phyloP scores from a whole-genome alignment of 2,329 filamentous ascomycete species.

The Lithohypha guttulata region DNA sequence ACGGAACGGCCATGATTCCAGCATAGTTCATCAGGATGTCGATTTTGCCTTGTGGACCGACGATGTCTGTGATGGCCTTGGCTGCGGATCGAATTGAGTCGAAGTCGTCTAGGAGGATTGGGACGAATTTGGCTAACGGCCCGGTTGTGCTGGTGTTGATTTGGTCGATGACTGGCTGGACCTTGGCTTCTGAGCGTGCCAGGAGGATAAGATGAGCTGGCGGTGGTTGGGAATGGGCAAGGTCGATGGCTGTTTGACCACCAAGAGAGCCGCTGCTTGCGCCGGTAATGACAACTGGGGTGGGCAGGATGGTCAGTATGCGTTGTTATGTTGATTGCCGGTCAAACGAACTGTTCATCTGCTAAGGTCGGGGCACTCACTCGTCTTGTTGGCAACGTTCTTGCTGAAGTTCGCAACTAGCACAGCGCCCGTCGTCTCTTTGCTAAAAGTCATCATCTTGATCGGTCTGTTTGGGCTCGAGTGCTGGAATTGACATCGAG shows the following conservation, averaged over 20 bases:
- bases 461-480: neutral
- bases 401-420: conserved; percentile 25
- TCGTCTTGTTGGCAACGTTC: conserved; percentile 24
- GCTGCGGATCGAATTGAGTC: conserved; percentile 22
- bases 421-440: conserved; percentile 24
- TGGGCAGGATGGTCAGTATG: no score
- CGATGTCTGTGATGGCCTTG: conserved; percentile 16
- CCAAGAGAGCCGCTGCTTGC: conserved; percentile 22
- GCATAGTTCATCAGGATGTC: conserved; percentile 28
- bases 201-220: conserved; percentile 24
- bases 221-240: conserved; percentile 23
- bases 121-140: conserved; percentile 16
- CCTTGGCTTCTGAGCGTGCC: conserved; percentile 21
- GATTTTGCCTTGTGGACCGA: conserved; percentile 15
- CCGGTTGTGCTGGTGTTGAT: conserved; percentile 15
- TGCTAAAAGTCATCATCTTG: conserved; percentile 23
- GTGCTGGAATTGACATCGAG: no score
- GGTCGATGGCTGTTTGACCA: conserved; percentile 22
- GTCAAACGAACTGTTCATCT: no score
- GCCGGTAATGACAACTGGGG: conserved; percentile 24
- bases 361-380: conserved; percentile 22
- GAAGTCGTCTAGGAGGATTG: conserved; percentile 16
- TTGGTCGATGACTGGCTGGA: conserved; percentile 22
- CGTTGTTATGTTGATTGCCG: no score
- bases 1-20: conserved; percentile 25